Percentiles rank a stretch among this genome's conserved stretches.
phyloP scores from a whole-genome alignment of 2,329 filamentous ascomycete genomes.

The Aspergillus persii region DNA sequence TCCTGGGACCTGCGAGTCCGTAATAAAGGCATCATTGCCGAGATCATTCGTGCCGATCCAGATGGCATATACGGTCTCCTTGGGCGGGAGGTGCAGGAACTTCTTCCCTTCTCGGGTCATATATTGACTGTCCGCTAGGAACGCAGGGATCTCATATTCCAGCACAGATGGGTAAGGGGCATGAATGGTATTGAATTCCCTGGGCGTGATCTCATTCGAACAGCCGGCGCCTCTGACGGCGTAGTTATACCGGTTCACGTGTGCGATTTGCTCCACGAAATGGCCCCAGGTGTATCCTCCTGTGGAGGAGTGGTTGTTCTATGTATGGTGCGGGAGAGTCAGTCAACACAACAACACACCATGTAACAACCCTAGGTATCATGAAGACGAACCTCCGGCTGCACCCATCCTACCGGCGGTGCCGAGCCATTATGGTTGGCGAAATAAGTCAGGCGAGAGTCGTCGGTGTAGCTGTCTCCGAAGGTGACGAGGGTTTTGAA shows the following conservation, averaged over 20 bases:
- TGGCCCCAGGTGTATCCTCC: constrained; percentile 70
- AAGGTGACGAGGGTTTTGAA: constrained; percentile 67
- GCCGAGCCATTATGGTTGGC: constrained; percentile 54
- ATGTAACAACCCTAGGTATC: too few species aligned
- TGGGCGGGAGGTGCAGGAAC: constrained; percentile 45
- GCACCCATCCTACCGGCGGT: constrained; percentile 61
- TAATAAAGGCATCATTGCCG: constrained; percentile 63
- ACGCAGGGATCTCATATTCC: constrained; percentile 57
- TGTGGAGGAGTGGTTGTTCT: constrained; percentile 54
- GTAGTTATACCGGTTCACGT: constrained; percentile 59
- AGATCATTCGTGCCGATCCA: constrained; percentile 85
- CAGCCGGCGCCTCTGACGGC: constrained; percentile 72
- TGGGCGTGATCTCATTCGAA: constrained; percentile 64
- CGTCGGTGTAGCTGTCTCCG: constrained; percentile 75
- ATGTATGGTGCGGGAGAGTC: too few species aligned
- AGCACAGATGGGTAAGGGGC: constrained; percentile 16
- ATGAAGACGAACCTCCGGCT: constrained; percentile 41
- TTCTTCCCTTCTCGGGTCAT: constrained; percentile 7
- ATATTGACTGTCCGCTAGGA: constrained; percentile 28
- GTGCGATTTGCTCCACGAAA: constrained; percentile 60
- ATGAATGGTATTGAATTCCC: constrained; percentile 50
- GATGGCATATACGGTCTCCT: constrained; percentile 69
- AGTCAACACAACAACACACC: too few species aligned
- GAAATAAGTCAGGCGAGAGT: constrained; percentile 66
- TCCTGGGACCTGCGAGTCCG: constrained; percentile 58